Evolutionary conservation across 2,329 filamentous ascomycete genomes (phyloP), one percentile per base, ranked within the genome.

Genomic region (Colletotrichum navitas): DNA sequence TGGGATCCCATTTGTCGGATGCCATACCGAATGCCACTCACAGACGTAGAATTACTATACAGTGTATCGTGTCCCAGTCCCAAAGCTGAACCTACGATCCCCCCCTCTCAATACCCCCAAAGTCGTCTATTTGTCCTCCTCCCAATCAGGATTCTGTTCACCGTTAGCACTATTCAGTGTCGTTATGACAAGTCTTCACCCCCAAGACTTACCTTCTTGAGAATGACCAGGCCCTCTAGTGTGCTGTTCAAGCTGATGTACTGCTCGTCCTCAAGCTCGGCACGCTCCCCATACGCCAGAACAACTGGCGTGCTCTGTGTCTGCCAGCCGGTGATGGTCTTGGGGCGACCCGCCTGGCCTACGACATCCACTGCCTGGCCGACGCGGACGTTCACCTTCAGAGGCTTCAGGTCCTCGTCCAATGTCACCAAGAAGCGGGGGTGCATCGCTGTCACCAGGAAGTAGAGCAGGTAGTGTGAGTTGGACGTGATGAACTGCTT

Each of bases 301-400:
- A 99, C 86, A 58, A 99, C 96, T 0, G 96, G 96, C n/a, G 96
- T 99, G 85, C 94, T 98, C 86, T 99, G 96, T 75, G 96, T 99
- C 84, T 99, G 96, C 96, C 96, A 99, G 64, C 96, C 96, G 12
- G 96, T 99, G 78, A 99, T 99, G 2, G 96, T 99, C 91, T 99
- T 98, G 76, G 96, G 96, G 74, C 95, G 90, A 80, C 96, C 96
- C 16, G 97, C 96, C 82, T 98, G 96, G 63, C 96, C 97, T 51
- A 99, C 96, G 52, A 99, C 95, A 80, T 99, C 96, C 26, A 99
- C 97, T 21, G 97, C 96, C 84, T 99, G 97, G 82, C 96, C 96
- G 55, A 99, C 95, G 41, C 96, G 93, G 21, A 99, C 96, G 77
- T 98, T 98, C 79, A 98, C 95, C 64, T 94, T 95, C 74, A 99